phyloP scores from a whole-genome alignment of 2,329 filamentous ascomycete species.

The Talaromyces sp. region DNA sequence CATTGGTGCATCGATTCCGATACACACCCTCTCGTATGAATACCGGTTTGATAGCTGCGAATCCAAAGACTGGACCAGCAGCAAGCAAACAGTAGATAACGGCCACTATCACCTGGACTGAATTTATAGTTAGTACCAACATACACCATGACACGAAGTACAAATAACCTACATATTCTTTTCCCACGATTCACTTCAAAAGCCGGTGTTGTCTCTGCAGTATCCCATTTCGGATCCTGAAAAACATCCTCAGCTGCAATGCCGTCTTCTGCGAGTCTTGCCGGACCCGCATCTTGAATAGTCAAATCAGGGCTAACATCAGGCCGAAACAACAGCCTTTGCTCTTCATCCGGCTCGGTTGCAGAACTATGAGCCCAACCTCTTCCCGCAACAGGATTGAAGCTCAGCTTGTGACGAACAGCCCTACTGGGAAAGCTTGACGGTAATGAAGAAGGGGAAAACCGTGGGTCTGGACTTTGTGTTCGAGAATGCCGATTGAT shows the following conservation, averaged over 20 bases:
- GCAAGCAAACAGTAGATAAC: constrained; percentile 72
- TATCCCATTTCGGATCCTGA: constrained; percentile 20
- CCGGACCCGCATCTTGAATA: constrained; percentile 17
- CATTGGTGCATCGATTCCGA: constrained; percentile 57
- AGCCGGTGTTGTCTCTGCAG: constrained; percentile 37
- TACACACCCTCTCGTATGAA: constrained; percentile 72
- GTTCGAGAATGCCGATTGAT: background rate
- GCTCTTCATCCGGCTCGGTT: constrained; percentile 30
- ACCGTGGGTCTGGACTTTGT: constrained; percentile 21
- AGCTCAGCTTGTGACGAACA: constrained; percentile 35
- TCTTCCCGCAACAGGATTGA: constrained; percentile 41
- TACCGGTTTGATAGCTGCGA: constrained; percentile 78
- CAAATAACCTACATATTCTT: constrained; percentile 41
- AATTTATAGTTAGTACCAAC: constrained; percentile 1
- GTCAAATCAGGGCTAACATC: constrained; percentile 21
- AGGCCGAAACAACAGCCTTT: constrained; percentile 23
- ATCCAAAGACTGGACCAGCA: constrained; percentile 78
- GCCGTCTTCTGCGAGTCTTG: constrained; percentile 16
- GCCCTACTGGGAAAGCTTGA: constrained; percentile 29
- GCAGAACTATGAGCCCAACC: constrained; percentile 33
- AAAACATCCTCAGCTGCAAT: constrained; percentile 18
- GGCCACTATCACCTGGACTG: constrained; percentile 66
- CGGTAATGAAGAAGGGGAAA: constrained; percentile 34
- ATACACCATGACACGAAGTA: background rate
- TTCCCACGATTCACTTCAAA: constrained; percentile 55